A percentile compares a stretch with the other conserved stretches of the same genome.
phyloP scores from a whole-genome alignment of 805 yeast genomes.

The Saturnispora saitoi region DNA sequence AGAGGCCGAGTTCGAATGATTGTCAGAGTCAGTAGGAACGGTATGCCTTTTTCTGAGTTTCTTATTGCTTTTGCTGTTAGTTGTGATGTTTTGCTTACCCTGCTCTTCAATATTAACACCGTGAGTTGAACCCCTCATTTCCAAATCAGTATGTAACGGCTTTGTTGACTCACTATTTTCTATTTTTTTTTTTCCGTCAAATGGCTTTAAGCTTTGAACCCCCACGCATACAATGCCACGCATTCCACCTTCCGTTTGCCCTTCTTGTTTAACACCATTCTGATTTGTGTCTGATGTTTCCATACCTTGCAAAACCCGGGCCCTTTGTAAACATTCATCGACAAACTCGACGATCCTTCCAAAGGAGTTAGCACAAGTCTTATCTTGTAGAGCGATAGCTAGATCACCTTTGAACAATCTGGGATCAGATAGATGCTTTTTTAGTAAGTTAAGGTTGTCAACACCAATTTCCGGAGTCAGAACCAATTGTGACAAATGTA shows the following conservation, averaged over 20 bases:
- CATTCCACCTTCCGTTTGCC: background rate
- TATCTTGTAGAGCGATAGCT: constrained; percentile 17
- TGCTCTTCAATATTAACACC: constrained; percentile 3
- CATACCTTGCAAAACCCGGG: constrained; percentile 10
- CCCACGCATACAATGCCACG: background rate
- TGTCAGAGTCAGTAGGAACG: too few species aligned
- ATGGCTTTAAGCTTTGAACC: background rate
- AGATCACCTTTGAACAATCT: constrained; percentile 22
- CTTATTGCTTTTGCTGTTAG: constrained; percentile 8
- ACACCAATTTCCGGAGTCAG: constrained; percentile 28
- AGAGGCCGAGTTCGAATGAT: too few species aligned
- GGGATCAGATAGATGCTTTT: constrained; percentile 18
- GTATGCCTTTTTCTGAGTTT: background rate
- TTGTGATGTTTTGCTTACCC: background rate
- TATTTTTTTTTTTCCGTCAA: background rate
- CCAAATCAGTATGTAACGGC: background rate
- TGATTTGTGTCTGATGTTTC: background rate
- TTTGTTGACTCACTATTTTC: background rate
- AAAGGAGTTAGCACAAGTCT: constrained; percentile 4
- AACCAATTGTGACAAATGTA: constrained; percentile 40
- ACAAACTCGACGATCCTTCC: constrained; percentile 10
- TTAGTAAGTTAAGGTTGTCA: constrained; percentile 18
- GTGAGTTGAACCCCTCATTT: background rate
- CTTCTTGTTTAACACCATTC: background rate
- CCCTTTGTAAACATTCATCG: constrained; percentile 20